Evolutionary conservation across 768 basidiomycete genomes (phyloP).

Genomic region (Pleurotus citrinopileatus): DNA sequence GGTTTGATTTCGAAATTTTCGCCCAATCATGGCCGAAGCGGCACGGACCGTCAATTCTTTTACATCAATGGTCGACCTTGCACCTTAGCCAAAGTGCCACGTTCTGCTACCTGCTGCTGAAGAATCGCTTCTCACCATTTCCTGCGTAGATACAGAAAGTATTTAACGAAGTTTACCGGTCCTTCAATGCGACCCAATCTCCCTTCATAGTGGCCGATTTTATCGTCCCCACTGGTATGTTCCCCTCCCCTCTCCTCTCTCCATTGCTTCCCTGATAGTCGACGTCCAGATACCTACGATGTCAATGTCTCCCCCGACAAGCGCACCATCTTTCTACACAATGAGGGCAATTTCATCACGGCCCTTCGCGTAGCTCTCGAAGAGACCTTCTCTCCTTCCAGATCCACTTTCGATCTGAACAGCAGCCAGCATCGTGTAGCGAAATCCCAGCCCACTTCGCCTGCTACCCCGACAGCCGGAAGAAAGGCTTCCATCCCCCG

Average conservation of each 20-base stretch:
- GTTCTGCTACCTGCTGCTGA: background rate
- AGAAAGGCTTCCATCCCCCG: background rate
- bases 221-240: slow-evolving; percentile 72
- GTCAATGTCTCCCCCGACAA: slow-evolving; percentile 98
- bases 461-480: background rate
- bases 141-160: slow-evolving; percentile 73
- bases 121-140: background rate
- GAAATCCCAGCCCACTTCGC: slow-evolving; percentile 20
- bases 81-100: slow-evolving; percentile 69
- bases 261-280: background rate
- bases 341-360: slow-evolving; percentile 75
- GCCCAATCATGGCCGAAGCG: slow-evolving; percentile 69
- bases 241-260: background rate
- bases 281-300: slow-evolving; percentile 68
- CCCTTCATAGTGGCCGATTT: slow-evolving; percentile 88
- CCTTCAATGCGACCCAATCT: slow-evolving; percentile 67
- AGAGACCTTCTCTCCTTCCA: slow-evolving; percentile 57
- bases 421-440: slow-evolving; percentile 18
- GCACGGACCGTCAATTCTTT: slow-evolving; percentile 87
- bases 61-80: slow-evolving; percentile 93
- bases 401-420: slow-evolving; percentile 70
- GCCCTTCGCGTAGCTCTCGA: slow-evolving; percentile 74
- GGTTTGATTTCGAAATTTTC: slow-evolving; percentile 86
- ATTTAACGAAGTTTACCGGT: slow-evolving; percentile 89
- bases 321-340: slow-evolving; percentile 89